Conservation (phyloP, 1,284 basidiomycete genomes). For the Malassezia sympodialis region DNA sequence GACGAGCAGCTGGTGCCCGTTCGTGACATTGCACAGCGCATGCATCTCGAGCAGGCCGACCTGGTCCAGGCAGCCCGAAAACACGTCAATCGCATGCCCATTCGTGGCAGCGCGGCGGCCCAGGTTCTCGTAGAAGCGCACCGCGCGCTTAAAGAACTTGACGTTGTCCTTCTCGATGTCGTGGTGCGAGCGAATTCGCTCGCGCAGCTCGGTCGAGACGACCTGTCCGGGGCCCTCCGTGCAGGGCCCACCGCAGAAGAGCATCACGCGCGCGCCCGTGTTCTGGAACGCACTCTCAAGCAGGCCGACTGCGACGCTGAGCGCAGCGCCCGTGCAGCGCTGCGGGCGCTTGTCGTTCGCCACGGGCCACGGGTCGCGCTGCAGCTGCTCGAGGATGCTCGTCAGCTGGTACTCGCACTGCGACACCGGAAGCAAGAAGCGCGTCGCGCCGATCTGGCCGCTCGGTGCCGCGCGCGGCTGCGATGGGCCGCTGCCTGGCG, state of each 20-base stretch:
- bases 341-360: constrained; percentile 89
- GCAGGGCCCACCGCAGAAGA: constrained; percentile 90
- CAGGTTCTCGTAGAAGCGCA: constrained; percentile 93
- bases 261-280: constrained; percentile 89
- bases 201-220: constrained; percentile 86
- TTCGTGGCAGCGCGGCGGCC: constrained; percentile 89
- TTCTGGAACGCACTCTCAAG: constrained; percentile 92
- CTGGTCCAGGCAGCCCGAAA: constrained; percentile 95
- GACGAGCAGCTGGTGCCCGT: constrained; percentile 88
- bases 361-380: constrained; percentile 93
- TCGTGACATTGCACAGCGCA: constrained; percentile 83
- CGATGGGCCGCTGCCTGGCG: constrained; percentile 49
- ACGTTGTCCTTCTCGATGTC: constrained; percentile 96
- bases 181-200: constrained; percentile 96
- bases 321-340: constrained; percentile 86
- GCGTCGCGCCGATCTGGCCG: constrained; percentile 65
- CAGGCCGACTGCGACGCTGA: constrained; percentile 88
- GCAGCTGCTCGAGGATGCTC: constrained; percentile 76
- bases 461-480: constrained; percentile 56
- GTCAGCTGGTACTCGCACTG: constrained; percentile 96
- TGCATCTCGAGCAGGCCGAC: constrained; percentile 98
- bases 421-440: constrained; percentile 84
- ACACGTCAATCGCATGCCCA: constrained; percentile 88
- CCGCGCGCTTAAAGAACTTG: constrained; percentile 93
- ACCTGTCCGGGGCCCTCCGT: constrained; percentile 97